A percentile compares a stretch with the other conserved stretches of the same genome.
phyloP scores from a whole-genome alignment of 2,329 filamentous ascomycete genomes.

The Fusarium globosum region DNA sequence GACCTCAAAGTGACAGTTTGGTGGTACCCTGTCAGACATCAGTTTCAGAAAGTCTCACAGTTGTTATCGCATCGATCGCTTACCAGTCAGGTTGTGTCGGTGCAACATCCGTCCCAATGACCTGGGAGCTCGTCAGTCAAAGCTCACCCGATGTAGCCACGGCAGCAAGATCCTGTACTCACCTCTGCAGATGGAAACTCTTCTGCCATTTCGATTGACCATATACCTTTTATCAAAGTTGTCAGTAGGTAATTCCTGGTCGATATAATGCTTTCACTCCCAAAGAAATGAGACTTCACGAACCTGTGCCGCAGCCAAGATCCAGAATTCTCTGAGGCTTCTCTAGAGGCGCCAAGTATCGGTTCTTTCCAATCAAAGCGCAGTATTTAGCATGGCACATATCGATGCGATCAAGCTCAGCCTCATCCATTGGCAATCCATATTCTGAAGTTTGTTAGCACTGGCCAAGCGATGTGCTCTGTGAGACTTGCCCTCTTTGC shows the following conservation, averaged over 20 bases:
- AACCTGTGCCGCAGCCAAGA: slow-evolving; percentile 48
- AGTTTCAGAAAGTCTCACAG: not conserved
- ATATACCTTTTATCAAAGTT: slow-evolving; percentile 33
- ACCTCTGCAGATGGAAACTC: slow-evolving; percentile 32
- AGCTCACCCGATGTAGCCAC: not conserved
- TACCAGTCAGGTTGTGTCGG: slow-evolving; percentile 38
- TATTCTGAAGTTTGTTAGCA: slow-evolving; percentile 46
- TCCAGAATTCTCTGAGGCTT: slow-evolving; percentile 46
- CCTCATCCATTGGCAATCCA: slow-evolving; percentile 55
- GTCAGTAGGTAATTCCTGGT: not conserved
- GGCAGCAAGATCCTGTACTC: not conserved
- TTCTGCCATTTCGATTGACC: slow-evolving; percentile 54
- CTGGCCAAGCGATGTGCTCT: too few species aligned
- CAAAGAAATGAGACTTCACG: not conserved
- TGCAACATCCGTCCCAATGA: slow-evolving; percentile 38
- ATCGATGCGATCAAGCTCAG: slow-evolving; percentile 55
- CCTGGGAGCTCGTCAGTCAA: slow-evolving; percentile 8
- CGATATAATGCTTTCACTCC: too few species aligned
- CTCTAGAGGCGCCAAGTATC: slow-evolving; percentile 39
- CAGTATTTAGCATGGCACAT: slow-evolving; percentile 53
- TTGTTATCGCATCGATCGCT: not conserved
- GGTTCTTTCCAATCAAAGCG: slow-evolving; percentile 43
- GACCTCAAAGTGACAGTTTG: slow-evolving; percentile 52
- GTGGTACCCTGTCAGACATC: slow-evolving; percentile 48
- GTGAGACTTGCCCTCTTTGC: slow-evolving; percentile 44